Base-by-base conservation (phyloP, 257 asterid species). In the Verbascum thapsus region DNA sequence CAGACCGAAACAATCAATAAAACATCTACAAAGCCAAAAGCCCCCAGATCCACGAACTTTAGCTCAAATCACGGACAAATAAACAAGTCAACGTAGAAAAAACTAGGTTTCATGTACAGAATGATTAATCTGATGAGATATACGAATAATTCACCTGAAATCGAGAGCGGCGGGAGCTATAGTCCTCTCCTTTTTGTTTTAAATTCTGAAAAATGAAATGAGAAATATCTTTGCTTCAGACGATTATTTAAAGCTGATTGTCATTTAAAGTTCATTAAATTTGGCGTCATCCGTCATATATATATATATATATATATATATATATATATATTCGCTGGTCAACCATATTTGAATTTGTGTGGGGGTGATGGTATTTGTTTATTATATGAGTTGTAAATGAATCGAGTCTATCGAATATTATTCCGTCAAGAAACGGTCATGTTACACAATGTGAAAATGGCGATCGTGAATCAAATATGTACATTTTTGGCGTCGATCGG, bases 31-130 rank as follows among this genome's bases (percentile, higher is more conserved):
- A 23, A 42, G 58, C 52, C 30, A 58, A 30, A 66, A 58, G 61
- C 40, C 39, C 74, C 69, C 45, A 78, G 80, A 78, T 78, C 77
- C 70, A 66, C 56, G 34, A 61, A 52, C 16, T 13, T 50, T 0
- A 12, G 10, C 20, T 52, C 50, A 45, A 35, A 51, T 58, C 13
- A 47, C 64, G n/a, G n/a, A 16, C 13, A 60, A 7, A 38, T 20
- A 20, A n/a, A 44, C 18, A 64, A 54, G 66, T 71, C 75, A 70
- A 64, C 53, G 32, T 12, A 9, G 32, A 48, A 34, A 23, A 43
- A 11, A 42, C 15, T 57, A 56, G 74, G 69, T 62, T 66, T 66
- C 45, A 13, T 10, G 53, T 32, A 35, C 37, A 49, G 48, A n/a
- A 10, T 38, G 37, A 17, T 30, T 8, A 61, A 59, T 37, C 9